Base-by-base conservation (phyloP, 1,284 basidiomycete species). In the Trichosporon sp. region DNA sequence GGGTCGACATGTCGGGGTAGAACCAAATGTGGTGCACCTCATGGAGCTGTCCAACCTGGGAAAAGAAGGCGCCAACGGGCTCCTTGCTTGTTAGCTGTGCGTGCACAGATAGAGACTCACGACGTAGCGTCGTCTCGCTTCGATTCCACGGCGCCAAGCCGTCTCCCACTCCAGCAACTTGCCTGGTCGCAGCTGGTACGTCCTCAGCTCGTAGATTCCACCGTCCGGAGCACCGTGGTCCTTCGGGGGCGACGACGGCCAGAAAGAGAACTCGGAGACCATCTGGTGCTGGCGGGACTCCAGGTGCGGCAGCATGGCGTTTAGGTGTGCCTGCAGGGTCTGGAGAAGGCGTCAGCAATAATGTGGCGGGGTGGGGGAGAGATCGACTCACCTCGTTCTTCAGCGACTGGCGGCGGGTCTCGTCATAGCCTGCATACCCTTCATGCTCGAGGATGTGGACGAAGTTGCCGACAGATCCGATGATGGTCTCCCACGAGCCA, bases 1-100 rank as follows among this genome's bases (percentile, higher is more conserved):
- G 87, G 14, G 88, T 88, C 76, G 94, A 90, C 73, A 98, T 87
- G 78, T 90, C 89, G 91, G 91, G 89, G 81, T 94, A 96, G 84
- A 95, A 93, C 94, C 94, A 96, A 84, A 96, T 88, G 84, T 96
- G 94, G 81, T 96, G 92, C 19, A 96, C 93, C 78, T 93, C 89
- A 83, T 96, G 93, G 68, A 96, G 86, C 69, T 91, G 88, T 61
- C 96, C 95, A 63, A 96, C 88, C 84, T 97, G 95, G 59, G 92
- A 91, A 85, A 95, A 97, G 92, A 94, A 97, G 14, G 94, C 94
- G 61, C 94, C 95, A 10, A 96, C 90, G 26, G 95, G 95, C 70
- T 89, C 88, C 81, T 86, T 68, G 43, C 73, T 54, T 26, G 38
- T 71, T 66, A 54, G 66, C 14, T 7, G 61, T 35, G 1, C 11